A percentile compares a stretch with the other conserved stretches of the same genome.
Conservation (phyloP, 768 basidiomycete genomes). For the Mycena vitilis region DNA sequence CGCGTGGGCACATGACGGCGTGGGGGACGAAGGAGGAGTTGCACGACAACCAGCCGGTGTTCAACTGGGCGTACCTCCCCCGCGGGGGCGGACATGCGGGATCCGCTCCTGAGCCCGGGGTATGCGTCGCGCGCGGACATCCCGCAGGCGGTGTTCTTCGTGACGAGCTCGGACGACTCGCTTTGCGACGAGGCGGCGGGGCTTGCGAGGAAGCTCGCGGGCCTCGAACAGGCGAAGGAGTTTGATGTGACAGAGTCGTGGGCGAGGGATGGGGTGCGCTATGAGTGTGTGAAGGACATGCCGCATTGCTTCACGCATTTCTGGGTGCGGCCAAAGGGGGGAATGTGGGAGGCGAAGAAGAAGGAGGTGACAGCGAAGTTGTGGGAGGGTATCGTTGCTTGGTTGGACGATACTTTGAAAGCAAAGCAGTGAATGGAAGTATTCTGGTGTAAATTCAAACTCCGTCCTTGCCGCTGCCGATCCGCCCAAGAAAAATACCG, state of each 20-base stretch:
- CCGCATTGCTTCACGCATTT: constrained; percentile 3
- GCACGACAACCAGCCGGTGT: neutral
- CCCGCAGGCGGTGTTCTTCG: constrained; percentile 7
- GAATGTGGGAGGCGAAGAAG: neutral
- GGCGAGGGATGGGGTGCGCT: neutral
- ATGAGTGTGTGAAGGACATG: constrained; percentile 6
- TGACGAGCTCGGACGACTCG: constrained; percentile 4
- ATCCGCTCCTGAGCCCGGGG: neutral
- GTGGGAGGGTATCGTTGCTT: neutral
- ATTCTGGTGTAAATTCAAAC: no score
- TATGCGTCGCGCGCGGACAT: neutral
- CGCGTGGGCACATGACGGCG: neutral
- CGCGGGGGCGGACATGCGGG: neutral
- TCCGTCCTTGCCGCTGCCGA: no score
- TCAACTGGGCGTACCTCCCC: neutral
- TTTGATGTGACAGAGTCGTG: neutral
- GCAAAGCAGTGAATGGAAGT: neutral
- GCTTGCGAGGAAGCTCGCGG: neutral
- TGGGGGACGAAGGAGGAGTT: neutral
- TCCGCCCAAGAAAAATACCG: no score
- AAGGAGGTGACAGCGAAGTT: neutral
- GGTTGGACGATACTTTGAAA: neutral
- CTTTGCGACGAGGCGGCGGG: neutral
- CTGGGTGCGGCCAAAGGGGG: neutral
- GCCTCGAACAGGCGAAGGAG: neutral